Evolutionary conservation across 768 basidiomycete species (phyloP).

Genomic region (Coprinellus micaceus): DNA sequence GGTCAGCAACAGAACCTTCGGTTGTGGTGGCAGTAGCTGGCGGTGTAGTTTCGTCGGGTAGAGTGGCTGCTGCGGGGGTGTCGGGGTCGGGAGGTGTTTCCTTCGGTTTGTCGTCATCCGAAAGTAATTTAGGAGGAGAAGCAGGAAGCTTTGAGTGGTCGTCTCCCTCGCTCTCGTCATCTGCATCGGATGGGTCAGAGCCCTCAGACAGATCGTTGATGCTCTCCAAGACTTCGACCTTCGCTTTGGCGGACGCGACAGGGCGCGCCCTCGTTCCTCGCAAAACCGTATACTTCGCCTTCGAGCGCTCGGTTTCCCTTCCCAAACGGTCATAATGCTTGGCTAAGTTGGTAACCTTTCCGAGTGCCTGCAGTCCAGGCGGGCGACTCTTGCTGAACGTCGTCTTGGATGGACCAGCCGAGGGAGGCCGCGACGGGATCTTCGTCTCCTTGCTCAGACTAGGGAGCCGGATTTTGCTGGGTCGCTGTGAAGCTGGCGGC

Average conservation of each 20-base stretch:
- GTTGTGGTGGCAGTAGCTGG: slow-evolving; percentile 1
- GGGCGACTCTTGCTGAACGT: slow-evolving; percentile 53
- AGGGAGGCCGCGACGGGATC: slow-evolving; percentile 38
- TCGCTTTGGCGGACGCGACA: slow-evolving; percentile 83
- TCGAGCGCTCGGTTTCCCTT: slow-evolving; percentile 70
- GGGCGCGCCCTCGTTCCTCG: slow-evolving; percentile 85
- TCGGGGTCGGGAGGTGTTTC: slow-evolving; percentile 1
- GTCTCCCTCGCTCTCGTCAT: slow-evolving; percentile 51
- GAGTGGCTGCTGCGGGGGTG: neutral
- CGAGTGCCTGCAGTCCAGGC: slow-evolving; percentile 41
- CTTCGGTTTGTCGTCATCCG: neutral
- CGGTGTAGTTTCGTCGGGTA: neutral
- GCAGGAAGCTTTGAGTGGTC: slow-evolving; percentile 29
- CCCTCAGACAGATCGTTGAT: slow-evolving; percentile 81
- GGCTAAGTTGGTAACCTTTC: slow-evolving; percentile 83
- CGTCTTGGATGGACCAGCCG: slow-evolving; percentile 41
- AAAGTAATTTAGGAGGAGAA: neutral
- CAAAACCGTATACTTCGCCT: slow-evolving; percentile 79
- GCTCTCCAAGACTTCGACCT: slow-evolving; percentile 84
- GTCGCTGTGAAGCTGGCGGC: slow-evolving; percentile 28
- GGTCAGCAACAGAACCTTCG: neutral
- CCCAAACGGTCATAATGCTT: slow-evolving; percentile 87
- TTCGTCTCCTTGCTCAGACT: slow-evolving; percentile 35
- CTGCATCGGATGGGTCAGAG: slow-evolving; percentile 60
- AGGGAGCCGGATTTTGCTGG: slow-evolving; percentile 36